Conservation (phyloP, 768 basidiomycete genomes). For the Agaricus sinodeliciosus region DNA sequence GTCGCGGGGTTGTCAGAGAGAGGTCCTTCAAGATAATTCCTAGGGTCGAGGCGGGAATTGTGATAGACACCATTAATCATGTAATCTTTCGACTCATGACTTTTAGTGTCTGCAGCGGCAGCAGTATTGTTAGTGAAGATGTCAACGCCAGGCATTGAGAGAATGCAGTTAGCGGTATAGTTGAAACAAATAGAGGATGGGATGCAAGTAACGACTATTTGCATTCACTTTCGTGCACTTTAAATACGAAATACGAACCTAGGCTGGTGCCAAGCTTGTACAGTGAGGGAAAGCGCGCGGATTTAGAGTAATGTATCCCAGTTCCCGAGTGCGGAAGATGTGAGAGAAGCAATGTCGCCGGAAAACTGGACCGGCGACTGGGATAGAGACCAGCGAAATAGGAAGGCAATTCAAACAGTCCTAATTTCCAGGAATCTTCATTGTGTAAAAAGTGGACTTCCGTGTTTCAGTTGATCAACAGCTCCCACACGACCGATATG, state of each 20-base stretch:
- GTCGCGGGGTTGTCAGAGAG: constrained; percentile 60
- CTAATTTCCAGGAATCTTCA: too few species aligned
- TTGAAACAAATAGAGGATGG: not conserved
- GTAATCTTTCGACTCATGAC: not conserved
- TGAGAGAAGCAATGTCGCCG: not conserved
- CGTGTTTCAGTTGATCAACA: too few species aligned
- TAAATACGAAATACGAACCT: not conserved
- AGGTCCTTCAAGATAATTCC: constrained; percentile 60
- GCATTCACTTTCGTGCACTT: not conserved
- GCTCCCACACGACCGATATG: too few species aligned
- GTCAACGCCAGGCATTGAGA: constrained; percentile 8
- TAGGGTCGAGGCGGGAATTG: constrained; percentile 61
- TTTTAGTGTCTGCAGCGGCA: not conserved
- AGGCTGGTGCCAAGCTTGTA: not conserved
- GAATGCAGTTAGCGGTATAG: not conserved
- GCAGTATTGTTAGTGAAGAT: constrained; percentile 1
- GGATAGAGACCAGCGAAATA: not conserved
- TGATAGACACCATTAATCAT: constrained; percentile 33
- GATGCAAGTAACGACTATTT: not conserved
- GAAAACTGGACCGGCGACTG: not conserved
- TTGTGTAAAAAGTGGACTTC: too few species aligned
- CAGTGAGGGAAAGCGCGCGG: not conserved
- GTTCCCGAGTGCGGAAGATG: not conserved
- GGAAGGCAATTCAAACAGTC: too few species aligned
- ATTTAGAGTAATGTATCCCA: not conserved